Evolutionary conservation across 805 yeast genomes (phyloP).

Genomic region (Cyberlindnera lachancei): DNA sequence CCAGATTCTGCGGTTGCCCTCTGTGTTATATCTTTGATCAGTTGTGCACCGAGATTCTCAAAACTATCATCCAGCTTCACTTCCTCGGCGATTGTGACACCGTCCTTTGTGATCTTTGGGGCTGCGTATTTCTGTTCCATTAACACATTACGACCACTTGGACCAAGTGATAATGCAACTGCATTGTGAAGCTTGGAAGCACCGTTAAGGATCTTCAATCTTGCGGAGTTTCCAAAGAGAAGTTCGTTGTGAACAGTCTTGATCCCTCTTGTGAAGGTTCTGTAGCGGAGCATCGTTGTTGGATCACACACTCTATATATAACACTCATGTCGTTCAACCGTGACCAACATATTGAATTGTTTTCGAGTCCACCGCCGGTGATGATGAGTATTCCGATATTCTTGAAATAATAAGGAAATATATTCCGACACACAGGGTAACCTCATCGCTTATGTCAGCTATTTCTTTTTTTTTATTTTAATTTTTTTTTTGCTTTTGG

Average conservation of each 20-base stretch:
- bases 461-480: slow-evolving; percentile 4
- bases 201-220: slow-evolving; percentile 90
- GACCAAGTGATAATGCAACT: slow-evolving; percentile 93
- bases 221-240: slow-evolving; percentile 94
- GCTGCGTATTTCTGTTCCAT: slow-evolving; percentile 96
- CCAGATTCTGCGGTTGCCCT: slow-evolving; percentile 97
- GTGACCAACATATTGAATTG: too few relatives aligned
- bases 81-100: slow-evolving; percentile 93
- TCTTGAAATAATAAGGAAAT: not conserved
- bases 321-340: too few relatives aligned
- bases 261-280: slow-evolving; percentile 12
- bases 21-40: slow-evolving; percentile 93
- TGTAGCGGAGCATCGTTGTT: slow-evolving; percentile 2
- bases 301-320: too few relatives aligned
- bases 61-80: slow-evolving; percentile 80
- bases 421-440: slow-evolving; percentile 1
- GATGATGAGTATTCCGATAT: too few relatives aligned
- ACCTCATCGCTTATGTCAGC: slow-evolving; percentile 11
- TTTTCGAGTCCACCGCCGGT: too few relatives aligned
- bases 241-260: slow-evolving; percentile 69
- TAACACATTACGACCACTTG: slow-evolving; percentile 94
- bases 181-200: slow-evolving; percentile 94
- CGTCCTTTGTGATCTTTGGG: slow-evolving; percentile 98
- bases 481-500: not conserved
- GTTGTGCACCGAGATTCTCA: slow-evolving; percentile 93